Conservation (phyloP, 768 basidiomycete species). For the Lactarius akahatsu region DNA sequence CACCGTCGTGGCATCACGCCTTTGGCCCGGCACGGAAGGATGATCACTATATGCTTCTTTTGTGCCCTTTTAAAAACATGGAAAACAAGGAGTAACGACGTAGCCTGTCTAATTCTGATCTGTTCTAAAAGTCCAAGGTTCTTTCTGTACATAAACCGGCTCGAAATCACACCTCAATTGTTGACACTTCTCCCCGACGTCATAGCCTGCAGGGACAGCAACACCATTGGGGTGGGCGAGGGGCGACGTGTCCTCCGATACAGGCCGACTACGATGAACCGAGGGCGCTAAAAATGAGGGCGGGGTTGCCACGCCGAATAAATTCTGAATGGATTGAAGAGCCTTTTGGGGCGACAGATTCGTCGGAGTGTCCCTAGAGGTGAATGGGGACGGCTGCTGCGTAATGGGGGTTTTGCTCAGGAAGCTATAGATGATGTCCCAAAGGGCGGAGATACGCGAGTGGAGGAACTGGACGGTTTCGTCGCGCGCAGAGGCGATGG, state of each 20-base stretch:
- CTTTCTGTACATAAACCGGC: not conserved
- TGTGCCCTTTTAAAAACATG: not conserved
- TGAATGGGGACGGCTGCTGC: conserved; percentile 12
- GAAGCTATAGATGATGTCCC: conserved; percentile 47
- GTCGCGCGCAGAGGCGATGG: conserved; percentile 53
- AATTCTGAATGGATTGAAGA: conserved; percentile 11
- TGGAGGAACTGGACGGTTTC: conserved; percentile 58
- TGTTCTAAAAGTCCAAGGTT: not conserved
- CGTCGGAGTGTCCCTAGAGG: conserved; percentile 8
- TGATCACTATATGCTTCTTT: not conserved
- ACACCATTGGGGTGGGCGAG: not conserved
- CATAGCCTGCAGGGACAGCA: conserved; percentile 10
- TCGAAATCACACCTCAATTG: conserved; percentile 7
- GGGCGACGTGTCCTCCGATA: not conserved
- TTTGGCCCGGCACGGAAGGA: not conserved
- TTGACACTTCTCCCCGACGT: not conserved
- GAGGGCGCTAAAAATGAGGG: not conserved
- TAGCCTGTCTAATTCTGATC: not conserved
- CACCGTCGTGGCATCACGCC: not conserved
- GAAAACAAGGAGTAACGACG: not conserved
- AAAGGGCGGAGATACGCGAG: conserved; percentile 47
- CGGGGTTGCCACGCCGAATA: not conserved
- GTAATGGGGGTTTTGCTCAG: conserved; percentile 42
- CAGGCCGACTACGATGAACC: not conserved
- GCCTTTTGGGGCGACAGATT: conserved; percentile 27